These are phyloP conservation scores for Calcarisporium arbuscula DNA, from an alignment of 2,329 filamentous ascomycete genomes.

Conservation along the genomic window DNA sequence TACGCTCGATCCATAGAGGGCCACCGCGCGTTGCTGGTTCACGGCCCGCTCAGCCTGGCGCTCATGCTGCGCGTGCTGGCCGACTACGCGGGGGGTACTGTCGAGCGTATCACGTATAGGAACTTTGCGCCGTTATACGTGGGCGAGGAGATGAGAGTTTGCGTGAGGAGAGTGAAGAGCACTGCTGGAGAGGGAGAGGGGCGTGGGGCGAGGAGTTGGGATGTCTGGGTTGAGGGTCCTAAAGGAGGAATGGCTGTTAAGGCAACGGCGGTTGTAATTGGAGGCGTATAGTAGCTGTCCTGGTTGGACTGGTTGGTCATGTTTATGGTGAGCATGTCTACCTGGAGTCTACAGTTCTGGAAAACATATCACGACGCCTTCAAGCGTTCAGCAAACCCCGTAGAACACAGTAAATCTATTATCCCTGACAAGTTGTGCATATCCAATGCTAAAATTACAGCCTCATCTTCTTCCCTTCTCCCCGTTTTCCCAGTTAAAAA, in stretches of 20 bases:
- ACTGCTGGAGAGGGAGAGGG: slow-evolving; percentile 34
- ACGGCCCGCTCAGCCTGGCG: slow-evolving; percentile 75
- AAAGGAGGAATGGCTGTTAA: slow-evolving; percentile 59
- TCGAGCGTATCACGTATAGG: slow-evolving; percentile 63
- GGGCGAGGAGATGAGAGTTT: slow-evolving; percentile 63
- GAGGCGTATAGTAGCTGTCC: too few relatives aligned
- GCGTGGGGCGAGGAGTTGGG: slow-evolving; percentile 38
- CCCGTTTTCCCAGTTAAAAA: too few relatives aligned
- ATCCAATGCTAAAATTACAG: too few relatives aligned
- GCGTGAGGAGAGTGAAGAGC: slow-evolving; percentile 43
- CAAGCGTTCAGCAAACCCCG: too few relatives aligned
- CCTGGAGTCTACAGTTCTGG: too few relatives aligned
- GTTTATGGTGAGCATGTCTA: background rate
- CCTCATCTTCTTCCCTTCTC: too few relatives aligned
- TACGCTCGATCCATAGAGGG: slow-evolving; percentile 69
- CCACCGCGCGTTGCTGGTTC: slow-evolving; percentile 69
- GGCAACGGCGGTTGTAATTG: slow-evolving; percentile 33
- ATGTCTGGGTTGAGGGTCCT: slow-evolving; percentile 59
- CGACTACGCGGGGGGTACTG: slow-evolving; percentile 27
- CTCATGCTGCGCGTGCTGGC: slow-evolving; percentile 65
- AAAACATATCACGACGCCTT: too few relatives aligned
- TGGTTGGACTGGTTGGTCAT: too few relatives aligned
- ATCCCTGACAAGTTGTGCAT: too few relatives aligned
- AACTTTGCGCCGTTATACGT: slow-evolving; percentile 80
- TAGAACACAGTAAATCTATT: too few relatives aligned